These are phyloP conservation scores for Pichia cabralensis DNA, from an alignment of 805 yeast genomes.

Conservation along the genomic window DNA sequence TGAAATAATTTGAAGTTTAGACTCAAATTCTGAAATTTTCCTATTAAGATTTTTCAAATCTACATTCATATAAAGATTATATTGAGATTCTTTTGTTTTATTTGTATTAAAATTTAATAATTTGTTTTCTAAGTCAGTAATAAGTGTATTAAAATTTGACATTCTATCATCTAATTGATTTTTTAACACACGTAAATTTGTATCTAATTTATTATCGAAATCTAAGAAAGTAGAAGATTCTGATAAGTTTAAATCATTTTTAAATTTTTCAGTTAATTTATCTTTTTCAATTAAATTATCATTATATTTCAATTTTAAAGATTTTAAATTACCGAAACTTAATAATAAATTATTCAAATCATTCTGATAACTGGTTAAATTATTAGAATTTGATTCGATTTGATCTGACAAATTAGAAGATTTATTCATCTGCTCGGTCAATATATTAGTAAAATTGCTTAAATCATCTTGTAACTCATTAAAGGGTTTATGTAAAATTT, in stretches of 20 bases:
- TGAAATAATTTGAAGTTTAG: slow-evolving; percentile 28
- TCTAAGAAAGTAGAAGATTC: slow-evolving; percentile 2
- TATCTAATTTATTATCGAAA: slow-evolving; percentile 11
- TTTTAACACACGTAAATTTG: no score
- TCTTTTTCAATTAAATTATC: slow-evolving; percentile 12
- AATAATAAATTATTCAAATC: slow-evolving; percentile 31
- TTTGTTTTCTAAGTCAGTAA: no score
- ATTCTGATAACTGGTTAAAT: slow-evolving; percentile 19
- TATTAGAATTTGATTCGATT: slow-evolving; percentile 11
- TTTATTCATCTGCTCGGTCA: slow-evolving; percentile 18
- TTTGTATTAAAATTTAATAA: no score
- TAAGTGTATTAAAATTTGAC: no score
- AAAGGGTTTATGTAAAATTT: slow-evolving; percentile 34
- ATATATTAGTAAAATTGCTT: slow-evolving; percentile 30
- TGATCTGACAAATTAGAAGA: slow-evolving; percentile 10
- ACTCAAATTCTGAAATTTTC: slow-evolving; percentile 30
- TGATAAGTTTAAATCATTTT: slow-evolving; percentile 2
- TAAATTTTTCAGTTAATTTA: slow-evolving; percentile 7
- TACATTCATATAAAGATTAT: slow-evolving; percentile 28
- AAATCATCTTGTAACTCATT: slow-evolving; percentile 31
- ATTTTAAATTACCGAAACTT: slow-evolving; percentile 46
- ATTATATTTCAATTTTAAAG: slow-evolving; percentile 18
- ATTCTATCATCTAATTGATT: no score
- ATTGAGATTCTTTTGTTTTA: slow-evolving; percentile 30
- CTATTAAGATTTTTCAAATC: slow-evolving; percentile 30